These are phyloP conservation scores for Termitomyces sp. DNA, from an alignment of 768 basidiomycete genomes.

Conservation along the genomic window DNA sequence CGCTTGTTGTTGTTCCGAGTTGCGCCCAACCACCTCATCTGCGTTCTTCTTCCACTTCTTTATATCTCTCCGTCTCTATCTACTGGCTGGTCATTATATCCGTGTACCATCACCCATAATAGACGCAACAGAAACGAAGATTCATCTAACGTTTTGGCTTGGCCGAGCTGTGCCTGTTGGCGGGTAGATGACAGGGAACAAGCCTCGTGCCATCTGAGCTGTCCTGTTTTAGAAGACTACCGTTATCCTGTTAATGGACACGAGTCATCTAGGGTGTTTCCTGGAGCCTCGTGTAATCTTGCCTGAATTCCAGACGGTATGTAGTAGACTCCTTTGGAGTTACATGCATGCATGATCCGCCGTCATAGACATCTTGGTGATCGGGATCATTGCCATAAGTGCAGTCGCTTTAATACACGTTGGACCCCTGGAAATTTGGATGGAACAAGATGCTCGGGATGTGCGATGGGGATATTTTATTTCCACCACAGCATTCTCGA, in stretches of 20 bases:
- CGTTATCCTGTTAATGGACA: not conserved
- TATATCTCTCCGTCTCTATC: conserved; percentile 11
- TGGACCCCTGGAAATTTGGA: not conserved
- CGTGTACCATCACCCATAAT: conserved; percentile 15
- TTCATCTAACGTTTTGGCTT: not conserved
- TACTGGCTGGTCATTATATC: conserved; percentile 16
- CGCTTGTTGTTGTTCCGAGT: conserved; percentile 9
- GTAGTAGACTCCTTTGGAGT: not conserved
- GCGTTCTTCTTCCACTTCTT: not conserved
- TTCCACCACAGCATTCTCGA: not conserved
- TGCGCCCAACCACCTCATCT: not conserved
- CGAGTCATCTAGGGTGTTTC: not conserved
- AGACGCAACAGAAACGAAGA: conserved; percentile 15
- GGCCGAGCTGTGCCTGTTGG: not conserved
- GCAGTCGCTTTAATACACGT: not conserved
- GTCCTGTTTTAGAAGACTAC: not conserved
- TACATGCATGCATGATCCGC: not conserved
- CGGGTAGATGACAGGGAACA: not conserved
- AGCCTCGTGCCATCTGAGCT: not conserved
- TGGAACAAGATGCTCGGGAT: not conserved
- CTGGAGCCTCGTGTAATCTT: not conserved
- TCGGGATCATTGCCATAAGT: not conserved
- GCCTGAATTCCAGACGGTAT: not conserved
- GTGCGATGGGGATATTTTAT: not conserved
- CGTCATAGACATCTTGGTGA: not conserved